phyloP scores from a whole-genome alignment of 2,329 filamentous ascomycete genomes.

The Aspergillus sp. region DNA sequence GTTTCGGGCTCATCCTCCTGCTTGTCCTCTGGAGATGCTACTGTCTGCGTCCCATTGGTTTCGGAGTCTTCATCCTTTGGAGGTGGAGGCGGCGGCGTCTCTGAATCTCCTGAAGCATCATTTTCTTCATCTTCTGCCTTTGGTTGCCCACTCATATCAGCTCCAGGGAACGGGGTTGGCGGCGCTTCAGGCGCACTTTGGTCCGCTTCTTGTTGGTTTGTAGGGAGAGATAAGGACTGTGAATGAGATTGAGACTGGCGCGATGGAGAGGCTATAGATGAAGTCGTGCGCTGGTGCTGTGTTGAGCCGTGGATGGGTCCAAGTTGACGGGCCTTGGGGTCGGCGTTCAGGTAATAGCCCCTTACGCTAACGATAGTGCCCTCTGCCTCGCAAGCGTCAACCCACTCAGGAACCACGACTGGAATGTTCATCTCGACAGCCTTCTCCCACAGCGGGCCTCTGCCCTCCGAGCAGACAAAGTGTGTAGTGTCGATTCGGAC shows the following conservation, averaged over 20 bases:
- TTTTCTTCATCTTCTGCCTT: slow-evolving; percentile 27
- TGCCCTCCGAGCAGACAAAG: slow-evolving; percentile 93
- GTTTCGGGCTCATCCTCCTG: not conserved
- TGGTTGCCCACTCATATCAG: slow-evolving; percentile 27
- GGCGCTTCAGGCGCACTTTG: slow-evolving; percentile 29
- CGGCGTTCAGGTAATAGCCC: slow-evolving; percentile 93
- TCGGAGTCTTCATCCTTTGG: slow-evolving; percentile 28
- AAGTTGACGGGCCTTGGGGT: slow-evolving; percentile 60
- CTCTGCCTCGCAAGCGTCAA: slow-evolving; percentile 92
- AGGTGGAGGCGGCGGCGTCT: slow-evolving; percentile 27
- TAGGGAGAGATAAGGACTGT: slow-evolving; percentile 24
- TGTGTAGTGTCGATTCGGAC: slow-evolving; percentile 98
- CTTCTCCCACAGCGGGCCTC: slow-evolving; percentile 90
- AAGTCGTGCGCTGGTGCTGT: slow-evolving; percentile 36
- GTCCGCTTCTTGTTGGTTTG: slow-evolving; percentile 21
- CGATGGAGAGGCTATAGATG: slow-evolving; percentile 25
- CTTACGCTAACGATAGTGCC: slow-evolving; percentile 91
- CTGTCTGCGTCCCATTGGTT: slow-evolving; percentile 8
- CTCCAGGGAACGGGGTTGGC: slow-evolving; percentile 36
- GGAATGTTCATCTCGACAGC: slow-evolving; percentile 97
- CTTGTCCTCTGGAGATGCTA: not conserved
- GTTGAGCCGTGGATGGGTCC: slow-evolving; percentile 37
- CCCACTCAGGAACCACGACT: slow-evolving; percentile 94
- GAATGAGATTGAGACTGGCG: slow-evolving; percentile 21
- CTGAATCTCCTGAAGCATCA: slow-evolving; percentile 25